These are phyloP conservation scores for Rutstroemia sp. DNA, from an alignment of 2,329 filamentous ascomycete genomes.

Conservation along the genomic window DNA sequence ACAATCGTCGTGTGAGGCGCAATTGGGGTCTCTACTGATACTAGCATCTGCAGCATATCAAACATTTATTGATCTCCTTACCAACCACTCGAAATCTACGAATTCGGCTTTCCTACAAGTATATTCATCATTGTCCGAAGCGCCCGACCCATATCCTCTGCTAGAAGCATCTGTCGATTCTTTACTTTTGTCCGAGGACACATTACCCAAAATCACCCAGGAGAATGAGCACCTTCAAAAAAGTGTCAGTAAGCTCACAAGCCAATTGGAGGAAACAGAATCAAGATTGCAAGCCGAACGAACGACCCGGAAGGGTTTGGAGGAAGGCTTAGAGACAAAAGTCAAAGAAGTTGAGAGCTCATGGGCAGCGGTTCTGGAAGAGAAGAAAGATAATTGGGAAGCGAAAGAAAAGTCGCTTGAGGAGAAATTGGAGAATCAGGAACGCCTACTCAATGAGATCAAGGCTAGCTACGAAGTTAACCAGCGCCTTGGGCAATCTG, in stretches of 20 bases:
- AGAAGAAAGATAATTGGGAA: conserved; percentile 95
- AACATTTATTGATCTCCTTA: conserved; percentile 91
- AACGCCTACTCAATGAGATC: conserved; percentile 83
- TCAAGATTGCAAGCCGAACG: conserved; percentile 72
- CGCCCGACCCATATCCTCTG: conserved; percentile 90
- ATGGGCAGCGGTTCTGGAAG: conserved; percentile 82
- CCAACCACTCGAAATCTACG: conserved; percentile 90
- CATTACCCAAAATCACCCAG: conserved; percentile 76
- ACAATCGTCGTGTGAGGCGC: conserved; percentile 12
- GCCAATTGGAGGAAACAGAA: conserved; percentile 78
- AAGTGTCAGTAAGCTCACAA: conserved; percentile 65
- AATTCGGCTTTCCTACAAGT: conserved; percentile 89
- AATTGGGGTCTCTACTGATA: not conserved
- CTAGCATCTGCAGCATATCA: conserved; percentile 65
- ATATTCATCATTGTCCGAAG: conserved; percentile 90
- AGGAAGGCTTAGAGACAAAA: conserved; percentile 68
- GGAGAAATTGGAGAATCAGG: conserved; percentile 91
- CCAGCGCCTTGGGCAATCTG: conserved; percentile 72
- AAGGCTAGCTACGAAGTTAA: conserved; percentile 97
- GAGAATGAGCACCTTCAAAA: conserved; percentile 86
- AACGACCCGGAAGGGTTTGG: conserved; percentile 62
- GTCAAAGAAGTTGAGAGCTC: conserved; percentile 86
- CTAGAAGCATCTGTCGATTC: conserved; percentile 95
- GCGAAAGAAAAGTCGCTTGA: conserved; percentile 86
- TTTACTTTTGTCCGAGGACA: conserved; percentile 85